A percentile compares a stretch with the other conserved stretches of the same genome.
These are phyloP conservation scores for Misopates orontium DNA, from an alignment of 257 asterid genomes.

Conservation along the genomic window DNA sequence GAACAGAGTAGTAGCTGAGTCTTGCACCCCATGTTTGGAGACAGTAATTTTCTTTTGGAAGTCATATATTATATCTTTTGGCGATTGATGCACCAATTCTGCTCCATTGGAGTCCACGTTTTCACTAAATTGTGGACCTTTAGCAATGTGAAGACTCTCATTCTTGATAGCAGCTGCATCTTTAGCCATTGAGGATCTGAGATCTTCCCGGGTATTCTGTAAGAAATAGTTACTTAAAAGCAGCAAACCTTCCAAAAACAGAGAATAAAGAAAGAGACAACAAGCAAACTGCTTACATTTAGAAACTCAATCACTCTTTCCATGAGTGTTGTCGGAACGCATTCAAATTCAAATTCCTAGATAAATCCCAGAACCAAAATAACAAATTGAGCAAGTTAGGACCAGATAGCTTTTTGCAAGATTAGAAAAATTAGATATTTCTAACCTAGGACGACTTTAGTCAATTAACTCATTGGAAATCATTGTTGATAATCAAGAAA, in stretches of 20 bases:
- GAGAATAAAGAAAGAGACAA: conserved; percentile 16
- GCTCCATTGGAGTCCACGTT: conserved; percentile 34
- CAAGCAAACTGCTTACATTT: conserved; percentile 55
- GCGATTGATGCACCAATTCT: conserved; percentile 30
- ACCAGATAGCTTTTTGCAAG: conserved; percentile 9
- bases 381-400: conserved; percentile 14
- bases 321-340: conserved; percentile 78
- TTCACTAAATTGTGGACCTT: conserved; percentile 35
- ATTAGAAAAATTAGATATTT: conserved; percentile 1
- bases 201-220: conserved; percentile 80
- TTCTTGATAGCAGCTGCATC: conserved; percentile 76
- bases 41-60: conserved; percentile 81
- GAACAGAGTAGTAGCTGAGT: conserved; percentile 34
- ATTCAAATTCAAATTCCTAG: conserved; percentile 79
- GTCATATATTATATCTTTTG: conserved; percentile 50
- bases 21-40: conserved; percentile 59
- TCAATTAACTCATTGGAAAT: background rate
- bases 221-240: conserved; percentile 28
- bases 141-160: conserved; percentile 52
- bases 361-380: conserved; percentile 25
- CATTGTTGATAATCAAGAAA: background rate
- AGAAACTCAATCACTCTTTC: conserved; percentile 77
- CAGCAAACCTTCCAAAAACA: conserved; percentile 22
- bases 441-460: background rate
- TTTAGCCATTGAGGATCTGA: conserved; percentile 86